Evolutionary conservation across 1,284 basidiomycete genomes (phyloP).

Genomic region (Violaceomyces palustris): DNA sequence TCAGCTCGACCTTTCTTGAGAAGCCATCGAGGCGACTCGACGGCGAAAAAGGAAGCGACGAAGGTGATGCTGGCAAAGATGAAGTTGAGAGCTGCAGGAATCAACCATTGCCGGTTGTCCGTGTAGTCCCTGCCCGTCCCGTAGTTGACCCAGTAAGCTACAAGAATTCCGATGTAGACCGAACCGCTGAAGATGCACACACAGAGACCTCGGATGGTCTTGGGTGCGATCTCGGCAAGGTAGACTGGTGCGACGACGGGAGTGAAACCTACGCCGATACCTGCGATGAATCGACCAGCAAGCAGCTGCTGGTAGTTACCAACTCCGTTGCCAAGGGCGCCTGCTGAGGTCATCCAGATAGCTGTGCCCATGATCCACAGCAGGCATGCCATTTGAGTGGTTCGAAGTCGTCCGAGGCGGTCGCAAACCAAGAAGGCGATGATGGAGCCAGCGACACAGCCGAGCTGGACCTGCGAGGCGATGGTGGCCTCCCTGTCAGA

Average conservation of each 20-base stretch:
- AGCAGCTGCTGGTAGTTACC: constrained; percentile 30
- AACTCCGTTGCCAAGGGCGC: constrained; percentile 9
- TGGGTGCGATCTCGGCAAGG: constrained; percentile 30
- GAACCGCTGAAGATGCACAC: constrained; percentile 23
- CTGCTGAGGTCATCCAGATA: constrained; percentile 35
- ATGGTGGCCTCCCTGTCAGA: constrained; percentile 26
- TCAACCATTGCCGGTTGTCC: constrained; percentile 13
- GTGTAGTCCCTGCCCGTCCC: constrained; percentile 7
- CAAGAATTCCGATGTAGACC: constrained; percentile 28
- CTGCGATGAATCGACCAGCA: constrained; percentile 33
- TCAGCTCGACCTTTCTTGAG: constrained; percentile 27
- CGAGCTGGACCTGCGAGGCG: constrained; percentile 29
- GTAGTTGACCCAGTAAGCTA: constrained; percentile 21
- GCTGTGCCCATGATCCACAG: constrained; percentile 35
- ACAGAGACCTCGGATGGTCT: constrained; percentile 23
- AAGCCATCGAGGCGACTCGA: constrained; percentile 36
- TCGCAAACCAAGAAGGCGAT: constrained; percentile 39
- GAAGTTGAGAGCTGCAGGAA: constrained; percentile 33
- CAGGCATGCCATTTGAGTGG: constrained; percentile 27
- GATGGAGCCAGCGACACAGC: constrained; percentile 29
- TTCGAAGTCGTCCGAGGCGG: constrained; percentile 25
- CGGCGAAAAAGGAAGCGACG: constrained; percentile 20
- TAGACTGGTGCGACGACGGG: constrained; percentile 31
- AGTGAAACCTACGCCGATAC: constrained; percentile 32
- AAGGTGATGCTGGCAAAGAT: constrained; percentile 32